phyloP scores from a whole-genome alignment of 2,329 filamentous ascomycete genomes.

The Fusarium floridanum region DNA sequence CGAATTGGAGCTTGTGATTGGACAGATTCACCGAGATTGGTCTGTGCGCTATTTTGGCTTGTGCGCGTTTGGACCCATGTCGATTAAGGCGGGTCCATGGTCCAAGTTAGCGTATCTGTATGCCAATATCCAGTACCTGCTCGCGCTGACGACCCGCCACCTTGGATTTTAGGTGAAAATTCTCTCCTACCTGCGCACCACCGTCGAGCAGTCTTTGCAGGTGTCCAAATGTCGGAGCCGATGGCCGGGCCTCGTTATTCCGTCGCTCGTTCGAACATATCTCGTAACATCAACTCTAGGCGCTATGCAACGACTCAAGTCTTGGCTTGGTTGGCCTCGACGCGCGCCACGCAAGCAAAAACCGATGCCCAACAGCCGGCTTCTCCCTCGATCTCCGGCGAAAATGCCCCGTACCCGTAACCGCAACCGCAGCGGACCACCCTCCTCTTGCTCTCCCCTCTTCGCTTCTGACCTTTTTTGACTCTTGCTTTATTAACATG shows the following conservation, averaged over 20 bases:
- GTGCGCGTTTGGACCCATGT: conserved; percentile 32
- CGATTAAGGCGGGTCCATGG: conserved; percentile 31
- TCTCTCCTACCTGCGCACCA: conserved; percentile 8
- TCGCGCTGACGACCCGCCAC: conserved; percentile 28
- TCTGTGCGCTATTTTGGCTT: conserved; percentile 30
- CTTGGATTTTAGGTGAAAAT: conserved; percentile 38
- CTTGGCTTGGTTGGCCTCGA: conserved; percentile 12
- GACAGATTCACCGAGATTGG: conserved; percentile 28
- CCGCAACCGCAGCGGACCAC: not conserved
- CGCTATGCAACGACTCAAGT: conserved; percentile 25
- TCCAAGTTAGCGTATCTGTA: conserved; percentile 25
- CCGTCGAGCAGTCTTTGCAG: conserved; percentile 7
- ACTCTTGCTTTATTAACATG: not conserved
- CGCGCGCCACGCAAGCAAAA: conserved; percentile 11
- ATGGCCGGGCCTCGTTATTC: conserved; percentile 36
- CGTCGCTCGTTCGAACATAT: conserved; percentile 8
- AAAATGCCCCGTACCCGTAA: conserved; percentile 2
- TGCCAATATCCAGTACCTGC: conserved; percentile 36
- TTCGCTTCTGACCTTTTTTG: not conserved
- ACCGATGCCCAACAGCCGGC: not conserved
- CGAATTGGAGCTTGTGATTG: conserved; percentile 41
- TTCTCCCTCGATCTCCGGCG: not conserved
- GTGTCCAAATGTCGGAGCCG: conserved; percentile 36
- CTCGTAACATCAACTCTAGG: conserved; percentile 39
- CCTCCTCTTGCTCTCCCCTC: conserved; percentile 10